Base-by-base conservation (phyloP, 208 protist genomes). In the Plasmodiophora brassicae region DNA sequence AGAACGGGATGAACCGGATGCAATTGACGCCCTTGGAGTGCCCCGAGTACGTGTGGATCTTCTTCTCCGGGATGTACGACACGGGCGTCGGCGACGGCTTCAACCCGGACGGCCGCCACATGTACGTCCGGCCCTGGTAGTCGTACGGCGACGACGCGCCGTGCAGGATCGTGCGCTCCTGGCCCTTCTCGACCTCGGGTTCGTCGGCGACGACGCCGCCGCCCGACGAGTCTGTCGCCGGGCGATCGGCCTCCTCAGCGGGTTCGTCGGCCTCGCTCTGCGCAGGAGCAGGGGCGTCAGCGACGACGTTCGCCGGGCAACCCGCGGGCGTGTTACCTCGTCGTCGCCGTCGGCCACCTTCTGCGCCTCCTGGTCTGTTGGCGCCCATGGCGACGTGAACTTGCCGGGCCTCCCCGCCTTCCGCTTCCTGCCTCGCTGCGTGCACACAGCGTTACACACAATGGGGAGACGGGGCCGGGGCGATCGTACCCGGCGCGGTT, bases 1-100 rank as follows among this genome's bases (percentile, higher is more conserved):
- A 92, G 41, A 92, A 88, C 36, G 97, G 97, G 22, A 96, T 96
- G 91, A 97, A 97, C 41, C 94, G 93, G 57, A 98, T 93, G 8
- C 94, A 91, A 36, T 95, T 93, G 28, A 98, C 93, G 38, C 95
- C 96, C 20, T 96, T 96, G 0, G 86, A 91, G 88, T 96, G 95
- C 20, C 93, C 95, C 20, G 53, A 88, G 86, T 88, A 96, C 0
- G 94, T 95, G 89, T 95, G 93, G 10, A 95, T 71, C 0, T 44
- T 38, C 78, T 91, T 92, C 89, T 95, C 95, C 25, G 95, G 95
- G 5, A 95, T 65, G 87, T 90, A 95, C 46, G 88, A 92, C 41
- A 93, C 90, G 1, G 89, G 86, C 1, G 91, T 84, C 36, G 86
- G 65, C 57, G 72, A 88, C 38, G 83, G n/a, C 87, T 71, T 92